Evolutionary conservation across 140 eudicot species (phyloP), one percentile per base, ranked within the genome.

Genomic region (Senecio squalidus): DNA sequence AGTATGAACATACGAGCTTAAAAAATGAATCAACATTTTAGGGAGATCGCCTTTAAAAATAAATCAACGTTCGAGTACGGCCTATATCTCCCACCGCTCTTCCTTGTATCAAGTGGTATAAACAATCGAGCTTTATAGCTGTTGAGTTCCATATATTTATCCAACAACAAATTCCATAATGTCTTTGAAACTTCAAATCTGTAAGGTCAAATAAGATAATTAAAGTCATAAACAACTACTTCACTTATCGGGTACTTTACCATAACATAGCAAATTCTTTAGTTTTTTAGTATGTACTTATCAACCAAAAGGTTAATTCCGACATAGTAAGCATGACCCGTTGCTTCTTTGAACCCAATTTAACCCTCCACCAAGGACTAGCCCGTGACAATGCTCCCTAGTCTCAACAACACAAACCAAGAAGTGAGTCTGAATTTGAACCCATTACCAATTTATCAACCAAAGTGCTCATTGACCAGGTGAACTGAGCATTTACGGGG

Each of bases 11-110:
- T 49, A 10, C 18, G 43, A 36, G 14, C 14, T 13, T 36, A 11
- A 36, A 36, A 36, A 13, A 36, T 36, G 14, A 5, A 43, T 17
- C 7, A 43, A 17, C 24, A 54, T 51, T 49, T 16, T 27, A 29
- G 14, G 46, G 22, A 31, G 26, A 52, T 64, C 70, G 78, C 94
- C 89, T 78, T 78, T 8, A 84, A 64, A 75, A 84, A 84, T n/a
- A 79, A 81, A 46, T 78, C 94, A 27, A 81, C 85, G 23, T 84
- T 84, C 17, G 85, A 72, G 58, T 84, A 81, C 15, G 85, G 94
- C 77, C 73, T 74, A 76, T 84, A 84, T 77, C 83, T 84, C 63
- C 83, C 83, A 48, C 81, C 73, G 67, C 77, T 81, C 81, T 72
- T 81, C 58, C 79, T 73, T 17, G 89, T 75, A 21, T 70, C 76